Conservation (phyloP, 2,329 filamentous ascomycete genomes). For the Aotearoamyces nothofagi region DNA sequence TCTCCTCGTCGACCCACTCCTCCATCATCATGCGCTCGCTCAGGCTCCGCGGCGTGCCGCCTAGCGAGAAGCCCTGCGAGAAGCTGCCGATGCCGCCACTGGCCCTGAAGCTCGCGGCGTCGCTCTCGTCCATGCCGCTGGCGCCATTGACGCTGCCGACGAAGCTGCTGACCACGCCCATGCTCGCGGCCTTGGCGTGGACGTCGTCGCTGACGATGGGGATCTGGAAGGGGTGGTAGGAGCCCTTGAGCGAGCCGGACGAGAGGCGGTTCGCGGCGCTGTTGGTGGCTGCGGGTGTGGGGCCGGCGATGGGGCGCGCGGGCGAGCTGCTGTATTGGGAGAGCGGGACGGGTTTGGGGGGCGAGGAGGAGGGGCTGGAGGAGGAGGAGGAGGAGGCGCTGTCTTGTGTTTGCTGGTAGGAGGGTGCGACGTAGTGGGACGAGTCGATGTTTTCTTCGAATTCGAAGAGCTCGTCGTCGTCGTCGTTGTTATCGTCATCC, state of each 20-base stretch:
- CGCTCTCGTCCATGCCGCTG: conserved; percentile 16
- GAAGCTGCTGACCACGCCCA: conserved; percentile 33
- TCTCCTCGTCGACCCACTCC: too few relatives aligned
- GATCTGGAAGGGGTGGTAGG: conserved; percentile 31
- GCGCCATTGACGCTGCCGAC: conserved; percentile 30
- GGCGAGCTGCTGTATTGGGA: background rate
- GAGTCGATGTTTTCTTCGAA: conserved; percentile 15
- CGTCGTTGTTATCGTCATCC: conserved; percentile 9
- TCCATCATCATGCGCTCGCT: conserved; percentile 18
- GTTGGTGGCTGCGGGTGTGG: too few relatives aligned
- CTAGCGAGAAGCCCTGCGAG: background rate
- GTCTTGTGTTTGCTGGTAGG: conserved; percentile 5
- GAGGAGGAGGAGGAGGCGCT: background rate
- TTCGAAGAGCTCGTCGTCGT: conserved; percentile 13
- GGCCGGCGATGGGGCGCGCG: too few relatives aligned
- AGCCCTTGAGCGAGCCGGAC: background rate
- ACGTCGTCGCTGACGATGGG: conserved; percentile 34
- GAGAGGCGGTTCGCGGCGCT: background rate
- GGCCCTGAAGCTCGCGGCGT: conserved; percentile 11
- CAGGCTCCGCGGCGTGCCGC: conserved; percentile 14
- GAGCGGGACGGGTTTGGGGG: background rate
- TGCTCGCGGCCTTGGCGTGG: conserved; percentile 29
- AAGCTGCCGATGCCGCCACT: conserved; percentile 11
- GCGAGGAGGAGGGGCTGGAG: too few relatives aligned
- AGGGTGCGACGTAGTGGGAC: background rate